A percentile compares a stretch with the other conserved stretches of the same genome.
phyloP scores from a whole-genome alignment of 2,329 filamentous ascomycete species.

The Pseudogymnoascus sp. region DNA sequence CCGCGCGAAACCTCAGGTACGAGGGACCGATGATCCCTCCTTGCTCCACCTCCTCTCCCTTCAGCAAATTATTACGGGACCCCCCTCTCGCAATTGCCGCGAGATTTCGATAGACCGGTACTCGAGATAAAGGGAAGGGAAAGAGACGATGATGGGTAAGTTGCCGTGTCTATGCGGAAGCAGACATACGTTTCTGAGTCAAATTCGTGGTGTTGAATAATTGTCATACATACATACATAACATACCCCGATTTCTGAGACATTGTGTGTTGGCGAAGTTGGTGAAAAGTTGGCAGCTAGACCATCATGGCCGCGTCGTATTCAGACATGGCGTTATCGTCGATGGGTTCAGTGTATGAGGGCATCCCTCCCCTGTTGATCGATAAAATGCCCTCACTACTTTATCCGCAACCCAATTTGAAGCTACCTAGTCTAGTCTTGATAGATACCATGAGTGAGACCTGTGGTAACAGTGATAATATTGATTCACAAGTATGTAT shows the following conservation, averaged over 20 bases:
- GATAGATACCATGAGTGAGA: neutral
- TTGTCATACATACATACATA: neutral
- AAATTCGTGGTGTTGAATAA: neutral
- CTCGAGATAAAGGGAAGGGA: neutral
- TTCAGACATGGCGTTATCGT: neutral
- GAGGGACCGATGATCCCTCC: neutral
- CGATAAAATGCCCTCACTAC: neutral
- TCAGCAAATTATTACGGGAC: neutral
- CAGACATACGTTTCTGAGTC: neutral
- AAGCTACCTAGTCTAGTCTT: neutral
- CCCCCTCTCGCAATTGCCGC: neutral
- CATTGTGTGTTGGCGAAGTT: neutral
- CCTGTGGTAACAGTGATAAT: neutral
- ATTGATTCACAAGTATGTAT: neutral
- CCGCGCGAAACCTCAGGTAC: neutral
- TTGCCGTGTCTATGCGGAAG: neutral
- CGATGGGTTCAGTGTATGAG: neutral
- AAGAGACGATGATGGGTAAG: neutral
- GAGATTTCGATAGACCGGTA: neutral
- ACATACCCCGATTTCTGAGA: neutral
- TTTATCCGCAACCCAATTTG: neutral
- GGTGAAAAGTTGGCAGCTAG: neutral
- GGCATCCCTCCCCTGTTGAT: neutral
- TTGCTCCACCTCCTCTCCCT: neutral
- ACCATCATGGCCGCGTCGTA: neutral